These are phyloP conservation scores for Brachypodium distachyon DNA, from an alignment of 202 grass and related monocot species.

Conservation along the genomic window DNA sequence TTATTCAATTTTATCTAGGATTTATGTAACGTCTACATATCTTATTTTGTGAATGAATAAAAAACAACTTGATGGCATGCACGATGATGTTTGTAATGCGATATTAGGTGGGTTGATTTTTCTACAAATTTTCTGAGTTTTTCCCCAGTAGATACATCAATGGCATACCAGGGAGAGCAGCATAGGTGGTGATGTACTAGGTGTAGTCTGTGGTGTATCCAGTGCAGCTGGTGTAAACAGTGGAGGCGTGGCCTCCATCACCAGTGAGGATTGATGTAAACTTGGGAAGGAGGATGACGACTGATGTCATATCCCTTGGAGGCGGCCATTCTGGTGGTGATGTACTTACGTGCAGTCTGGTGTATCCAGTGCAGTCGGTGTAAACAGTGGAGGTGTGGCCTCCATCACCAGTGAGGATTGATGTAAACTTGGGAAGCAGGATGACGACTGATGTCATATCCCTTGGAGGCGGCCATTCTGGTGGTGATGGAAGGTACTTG, in stretches of 20 bases:
- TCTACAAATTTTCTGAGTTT: neutral
- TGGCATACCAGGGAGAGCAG: neutral
- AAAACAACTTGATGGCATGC: neutral
- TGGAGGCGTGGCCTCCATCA: neutral
- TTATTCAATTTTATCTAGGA: neutral
- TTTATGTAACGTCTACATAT: neutral
- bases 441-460: too few relatives aligned
- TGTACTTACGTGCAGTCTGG: neutral
- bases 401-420: too few relatives aligned
- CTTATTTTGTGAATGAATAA: neutral
- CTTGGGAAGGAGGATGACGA: too few relatives aligned
- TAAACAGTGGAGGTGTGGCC: neutral
- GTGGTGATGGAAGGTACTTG: too few relatives aligned
- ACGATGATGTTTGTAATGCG: neutral
- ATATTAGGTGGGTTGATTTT: neutral
- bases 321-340: too few relatives aligned
- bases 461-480: too few relatives aligned
- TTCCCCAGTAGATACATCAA: neutral
- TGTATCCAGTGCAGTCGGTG: neutral
- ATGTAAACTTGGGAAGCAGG: too few relatives aligned
- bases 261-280: too few relatives aligned
- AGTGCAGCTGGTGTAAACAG: neutral
- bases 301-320: too few relatives aligned
- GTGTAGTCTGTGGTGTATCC: neutral
- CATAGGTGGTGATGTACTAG: neutral